phyloP scores from a whole-genome alignment of 2,329 filamentous ascomycete genomes.

The Trichoderma semiorbis region DNA sequence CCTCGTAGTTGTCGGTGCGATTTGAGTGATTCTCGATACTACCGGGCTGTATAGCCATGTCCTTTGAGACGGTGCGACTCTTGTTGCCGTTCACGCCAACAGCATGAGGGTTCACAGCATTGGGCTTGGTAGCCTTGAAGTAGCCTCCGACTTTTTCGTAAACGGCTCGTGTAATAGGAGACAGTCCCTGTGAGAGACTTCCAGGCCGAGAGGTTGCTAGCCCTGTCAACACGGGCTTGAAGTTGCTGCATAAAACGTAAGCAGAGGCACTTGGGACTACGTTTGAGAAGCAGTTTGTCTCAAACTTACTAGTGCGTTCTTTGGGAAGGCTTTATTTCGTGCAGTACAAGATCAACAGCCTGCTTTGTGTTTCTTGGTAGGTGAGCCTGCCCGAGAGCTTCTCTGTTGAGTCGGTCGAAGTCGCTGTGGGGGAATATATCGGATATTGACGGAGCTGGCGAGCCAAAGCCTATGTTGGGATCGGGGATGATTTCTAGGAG shows the following conservation, averaged over 20 bases:
- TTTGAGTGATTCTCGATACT: slow-evolving; percentile 21
- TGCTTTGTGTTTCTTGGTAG: slow-evolving; percentile 66
- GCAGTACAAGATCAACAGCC: slow-evolving; percentile 69
- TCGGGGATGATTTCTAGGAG: slow-evolving; percentile 62
- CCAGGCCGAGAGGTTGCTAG: slow-evolving; percentile 23
- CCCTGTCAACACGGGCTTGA: slow-evolving; percentile 36
- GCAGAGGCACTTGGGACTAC: background rate
- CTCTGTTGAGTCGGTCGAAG: slow-evolving; percentile 68
- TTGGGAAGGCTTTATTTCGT: slow-evolving; percentile 68
- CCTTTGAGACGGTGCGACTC: slow-evolving; percentile 22
- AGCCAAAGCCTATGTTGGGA: slow-evolving; percentile 56
- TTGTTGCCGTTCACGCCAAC: slow-evolving; percentile 36
- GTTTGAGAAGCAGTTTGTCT: slow-evolving; percentile 26
- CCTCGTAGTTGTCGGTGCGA: slow-evolving; percentile 27
- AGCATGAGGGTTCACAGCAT: slow-evolving; percentile 28
- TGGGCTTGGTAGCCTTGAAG: slow-evolving; percentile 39
- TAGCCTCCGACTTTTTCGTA: slow-evolving; percentile 40
- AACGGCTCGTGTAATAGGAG: slow-evolving; percentile 45
- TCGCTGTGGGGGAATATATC: slow-evolving; percentile 50
- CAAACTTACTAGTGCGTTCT: slow-evolving; percentile 62
- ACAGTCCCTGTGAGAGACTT: slow-evolving; percentile 41
- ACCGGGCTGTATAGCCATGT: slow-evolving; percentile 21
- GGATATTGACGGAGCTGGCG: slow-evolving; percentile 48
- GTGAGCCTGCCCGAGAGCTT: slow-evolving; percentile 56
- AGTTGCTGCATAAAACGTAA: slow-evolving; percentile 44